Conservation (phyloP, 164 flowering plant genomes). For the Aristolochia contorta region DNA sequence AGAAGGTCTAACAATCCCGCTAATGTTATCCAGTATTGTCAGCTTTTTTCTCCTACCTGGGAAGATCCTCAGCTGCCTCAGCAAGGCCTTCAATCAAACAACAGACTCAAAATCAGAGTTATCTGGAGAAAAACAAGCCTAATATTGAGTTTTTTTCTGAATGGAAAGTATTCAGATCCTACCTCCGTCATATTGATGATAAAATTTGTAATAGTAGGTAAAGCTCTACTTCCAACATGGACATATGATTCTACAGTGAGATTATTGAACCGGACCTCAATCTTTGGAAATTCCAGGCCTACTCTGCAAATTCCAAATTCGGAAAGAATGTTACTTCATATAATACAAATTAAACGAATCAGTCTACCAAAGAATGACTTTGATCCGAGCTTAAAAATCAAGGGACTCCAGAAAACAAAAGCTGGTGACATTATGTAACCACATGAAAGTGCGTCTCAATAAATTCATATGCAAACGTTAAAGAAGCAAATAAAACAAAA, state of each 20-base stretch:
- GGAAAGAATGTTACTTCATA: too few relatives aligned
- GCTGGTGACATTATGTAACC: too few relatives aligned
- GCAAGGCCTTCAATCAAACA: slow-evolving; percentile 42
- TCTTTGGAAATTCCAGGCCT: slow-evolving; percentile 74
- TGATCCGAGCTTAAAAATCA: too few relatives aligned
- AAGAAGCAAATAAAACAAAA: too few relatives aligned
- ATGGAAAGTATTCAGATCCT: slow-evolving; percentile 1
- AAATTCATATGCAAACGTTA: too few relatives aligned
- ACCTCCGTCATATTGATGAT: slow-evolving; percentile 84
- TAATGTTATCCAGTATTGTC: slow-evolving; percentile 57
- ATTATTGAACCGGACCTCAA: slow-evolving; percentile 79
- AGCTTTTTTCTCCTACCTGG: slow-evolving; percentile 46
- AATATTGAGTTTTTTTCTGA: neutral
- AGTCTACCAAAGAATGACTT: too few relatives aligned
- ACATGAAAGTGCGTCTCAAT: too few relatives aligned
- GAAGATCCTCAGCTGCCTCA: slow-evolving; percentile 53
- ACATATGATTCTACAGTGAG: slow-evolving; percentile 64
- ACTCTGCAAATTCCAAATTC: slow-evolving; percentile 40
- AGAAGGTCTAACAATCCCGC: slow-evolving; percentile 83
- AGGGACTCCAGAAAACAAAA: too few relatives aligned
- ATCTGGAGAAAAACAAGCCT: neutral
- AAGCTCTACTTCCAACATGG: slow-evolving; percentile 82
- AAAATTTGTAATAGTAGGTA: slow-evolving; percentile 93
- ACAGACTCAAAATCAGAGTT: neutral
- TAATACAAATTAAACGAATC: too few relatives aligned